Percentiles rank a stretch among this genome's conserved stretches.
These are phyloP conservation scores for Epichloe glyceriae DNA, from an alignment of 2,329 filamentous ascomycete species.

Conservation along the genomic window DNA sequence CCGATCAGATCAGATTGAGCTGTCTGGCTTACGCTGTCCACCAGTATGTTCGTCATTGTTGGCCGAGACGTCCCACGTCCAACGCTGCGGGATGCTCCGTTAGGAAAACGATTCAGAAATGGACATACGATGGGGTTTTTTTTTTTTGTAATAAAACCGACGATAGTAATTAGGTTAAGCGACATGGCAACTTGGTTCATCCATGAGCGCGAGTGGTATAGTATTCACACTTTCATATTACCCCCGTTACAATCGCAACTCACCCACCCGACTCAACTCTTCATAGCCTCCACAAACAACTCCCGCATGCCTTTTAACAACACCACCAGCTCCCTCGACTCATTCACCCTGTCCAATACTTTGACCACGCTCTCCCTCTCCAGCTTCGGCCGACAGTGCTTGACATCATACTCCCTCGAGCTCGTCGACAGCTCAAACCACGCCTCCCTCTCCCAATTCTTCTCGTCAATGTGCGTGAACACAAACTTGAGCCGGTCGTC, in stretches of 20 bases:
- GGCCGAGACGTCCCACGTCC: background rate
- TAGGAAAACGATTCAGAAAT: too few species aligned
- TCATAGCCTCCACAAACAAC: slow-evolving; percentile 58
- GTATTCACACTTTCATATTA: background rate
- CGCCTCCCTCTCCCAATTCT: slow-evolving; percentile 76
- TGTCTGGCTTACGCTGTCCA: too few species aligned
- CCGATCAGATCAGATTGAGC: too few species aligned
- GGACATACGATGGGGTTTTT: too few species aligned
- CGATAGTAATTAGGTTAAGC: background rate
- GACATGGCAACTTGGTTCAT: background rate
- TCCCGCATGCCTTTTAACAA: slow-evolving; percentile 75
- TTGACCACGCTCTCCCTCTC: slow-evolving; percentile 65
- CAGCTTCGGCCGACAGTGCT: slow-evolving; percentile 68
- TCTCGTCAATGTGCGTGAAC: slow-evolving; percentile 76
- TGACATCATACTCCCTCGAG: slow-evolving; percentile 72
- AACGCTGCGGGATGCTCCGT: background rate
- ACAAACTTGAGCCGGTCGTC: slow-evolving; percentile 83
- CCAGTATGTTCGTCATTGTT: background rate
- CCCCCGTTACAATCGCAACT: too few species aligned
- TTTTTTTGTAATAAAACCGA: background rate
- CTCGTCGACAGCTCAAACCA: slow-evolving; percentile 86
- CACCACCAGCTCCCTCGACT: slow-evolving; percentile 57
- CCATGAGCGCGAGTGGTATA: too few species aligned
- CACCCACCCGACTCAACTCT: slow-evolving; percentile 18
- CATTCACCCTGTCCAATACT: slow-evolving; percentile 69